These are phyloP conservation scores for Nemania sp. DNA, from an alignment of 2,329 filamentous ascomycete genomes.

Conservation along the genomic window DNA sequence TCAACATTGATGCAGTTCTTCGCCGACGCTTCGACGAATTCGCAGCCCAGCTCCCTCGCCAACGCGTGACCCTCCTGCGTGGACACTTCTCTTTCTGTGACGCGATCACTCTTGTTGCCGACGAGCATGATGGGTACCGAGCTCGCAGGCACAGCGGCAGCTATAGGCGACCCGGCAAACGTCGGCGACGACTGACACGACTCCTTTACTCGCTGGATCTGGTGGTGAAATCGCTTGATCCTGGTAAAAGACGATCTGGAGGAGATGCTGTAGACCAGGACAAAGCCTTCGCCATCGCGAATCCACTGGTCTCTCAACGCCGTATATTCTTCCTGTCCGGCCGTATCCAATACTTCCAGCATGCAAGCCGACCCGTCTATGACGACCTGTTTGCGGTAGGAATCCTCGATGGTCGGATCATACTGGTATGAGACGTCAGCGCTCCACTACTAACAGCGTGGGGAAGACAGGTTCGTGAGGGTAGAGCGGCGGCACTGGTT, in stretches of 20 bases:
- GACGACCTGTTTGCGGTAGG: slow-evolving; percentile 85
- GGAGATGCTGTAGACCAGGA: slow-evolving; percentile 97
- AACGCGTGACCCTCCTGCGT: slow-evolving; percentile 94
- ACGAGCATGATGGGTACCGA: slow-evolving; percentile 96
- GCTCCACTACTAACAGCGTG: background rate
- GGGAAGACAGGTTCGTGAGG: background rate
- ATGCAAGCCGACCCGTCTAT: slow-evolving; percentile 96
- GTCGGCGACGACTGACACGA: slow-evolving; percentile 77
- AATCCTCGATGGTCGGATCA: slow-evolving; percentile 86
- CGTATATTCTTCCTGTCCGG: slow-evolving; percentile 98
- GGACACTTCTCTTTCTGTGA: slow-evolving; percentile 93
- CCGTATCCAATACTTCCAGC: slow-evolving; percentile 96
- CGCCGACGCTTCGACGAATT: slow-evolving; percentile 95
- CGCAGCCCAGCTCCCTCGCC: slow-evolving; percentile 89
- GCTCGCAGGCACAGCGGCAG: slow-evolving; percentile 61
- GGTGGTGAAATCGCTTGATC: slow-evolving; percentile 94
- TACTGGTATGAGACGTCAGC: slow-evolving; percentile 57
- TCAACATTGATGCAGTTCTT: slow-evolving; percentile 99
- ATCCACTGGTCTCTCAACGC: slow-evolving; percentile 98
- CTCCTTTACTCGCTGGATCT: slow-evolving; percentile 97
- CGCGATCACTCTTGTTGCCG: slow-evolving; percentile 96
- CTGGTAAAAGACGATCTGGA: slow-evolving; percentile 93
- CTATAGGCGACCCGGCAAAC: slow-evolving; percentile 75
- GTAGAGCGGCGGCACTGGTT: background rate
- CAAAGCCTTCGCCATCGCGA: slow-evolving; percentile 94